A percentile compares a stretch with the other conserved stretches of the same genome.
phyloP scores from a whole-genome alignment of 768 basidiomycete genomes.

The Phaffia australis region DNA sequence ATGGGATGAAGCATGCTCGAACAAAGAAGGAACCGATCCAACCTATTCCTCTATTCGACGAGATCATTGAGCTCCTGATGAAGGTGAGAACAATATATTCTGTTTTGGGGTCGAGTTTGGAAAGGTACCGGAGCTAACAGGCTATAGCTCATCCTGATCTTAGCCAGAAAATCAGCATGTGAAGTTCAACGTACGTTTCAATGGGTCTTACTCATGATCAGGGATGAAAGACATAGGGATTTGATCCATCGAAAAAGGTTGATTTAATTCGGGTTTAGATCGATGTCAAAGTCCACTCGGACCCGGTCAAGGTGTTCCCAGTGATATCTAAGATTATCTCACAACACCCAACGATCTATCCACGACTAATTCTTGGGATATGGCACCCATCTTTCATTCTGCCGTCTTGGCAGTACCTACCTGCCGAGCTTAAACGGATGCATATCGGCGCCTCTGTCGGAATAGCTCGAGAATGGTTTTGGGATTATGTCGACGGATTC shows the following conservation, averaged over 20 bases:
- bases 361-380: slow-evolving; percentile 38
- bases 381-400: slow-evolving; percentile 40
- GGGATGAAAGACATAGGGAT: not conserved
- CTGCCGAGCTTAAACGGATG: slow-evolving; percentile 31
- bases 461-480: slow-evolving; percentile 37
- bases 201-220: not conserved
- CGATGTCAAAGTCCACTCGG: slow-evolving; percentile 36
- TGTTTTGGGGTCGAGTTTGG: not conserved
- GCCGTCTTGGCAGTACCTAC: slow-evolving; percentile 34
- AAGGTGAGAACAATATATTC: slow-evolving; percentile 28
- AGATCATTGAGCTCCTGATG: slow-evolving; percentile 37
- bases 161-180: slow-evolving; percentile 38
- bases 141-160: not conserved
- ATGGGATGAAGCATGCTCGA: slow-evolving; percentile 36
- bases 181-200: slow-evolving; percentile 33
- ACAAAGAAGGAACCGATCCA: slow-evolving; percentile 37
- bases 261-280: slow-evolving; percentile 30
- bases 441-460: slow-evolving; percentile 37
- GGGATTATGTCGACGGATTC: slow-evolving; percentile 37
- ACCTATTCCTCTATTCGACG: slow-evolving; percentile 38
- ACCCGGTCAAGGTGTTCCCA: slow-evolving; percentile 31
- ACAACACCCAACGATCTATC: slow-evolving; percentile 27
- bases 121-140: not conserved
- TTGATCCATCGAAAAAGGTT: not conserved
- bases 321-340: slow-evolving; percentile 36